A percentile compares a stretch with the other conserved stretches of the same genome.
phyloP scores from a whole-genome alignment of 2,329 filamentous ascomycete genomes.

The Diaporthe sp. region DNA sequence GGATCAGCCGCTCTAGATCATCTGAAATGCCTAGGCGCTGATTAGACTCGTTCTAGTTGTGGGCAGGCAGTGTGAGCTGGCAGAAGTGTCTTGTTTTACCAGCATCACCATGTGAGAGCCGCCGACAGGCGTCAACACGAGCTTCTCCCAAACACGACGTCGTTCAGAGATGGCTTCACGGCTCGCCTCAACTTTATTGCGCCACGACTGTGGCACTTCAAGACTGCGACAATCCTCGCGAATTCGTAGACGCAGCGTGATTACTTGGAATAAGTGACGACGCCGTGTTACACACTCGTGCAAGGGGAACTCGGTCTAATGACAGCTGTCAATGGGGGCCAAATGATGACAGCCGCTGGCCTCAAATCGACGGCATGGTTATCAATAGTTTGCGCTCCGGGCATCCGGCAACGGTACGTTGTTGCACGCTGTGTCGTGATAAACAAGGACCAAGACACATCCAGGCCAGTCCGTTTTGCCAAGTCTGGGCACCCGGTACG shows the following conservation, averaged over 20 bases:
- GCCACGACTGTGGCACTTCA: neutral
- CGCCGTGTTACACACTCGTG: neutral
- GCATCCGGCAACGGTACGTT: neutral
- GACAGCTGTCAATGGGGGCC: neutral
- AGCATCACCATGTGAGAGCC: neutral
- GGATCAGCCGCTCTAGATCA: slow-evolving; percentile 16
- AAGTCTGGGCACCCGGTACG: neutral
- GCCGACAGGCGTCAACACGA: neutral
- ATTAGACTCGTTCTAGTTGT: neutral
- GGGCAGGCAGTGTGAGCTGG: slow-evolving; percentile 1
- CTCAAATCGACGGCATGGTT: neutral
- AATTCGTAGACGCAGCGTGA: neutral
- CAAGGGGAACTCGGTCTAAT: neutral
- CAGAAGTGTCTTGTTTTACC: neutral
- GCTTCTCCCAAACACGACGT: neutral
- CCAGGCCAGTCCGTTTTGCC: neutral
- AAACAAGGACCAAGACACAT: neutral
- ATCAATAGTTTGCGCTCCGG: neutral
- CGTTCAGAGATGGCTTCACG: neutral
- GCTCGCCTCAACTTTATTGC: neutral
- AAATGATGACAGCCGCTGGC: neutral
- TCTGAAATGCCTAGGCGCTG: slow-evolving; percentile 2
- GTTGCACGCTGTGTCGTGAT: neutral
- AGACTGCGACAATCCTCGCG: too few species aligned
- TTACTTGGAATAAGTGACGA: neutral